Conservation (phyloP, 805 yeast species). For the Candida cerambycidarum region DNA sequence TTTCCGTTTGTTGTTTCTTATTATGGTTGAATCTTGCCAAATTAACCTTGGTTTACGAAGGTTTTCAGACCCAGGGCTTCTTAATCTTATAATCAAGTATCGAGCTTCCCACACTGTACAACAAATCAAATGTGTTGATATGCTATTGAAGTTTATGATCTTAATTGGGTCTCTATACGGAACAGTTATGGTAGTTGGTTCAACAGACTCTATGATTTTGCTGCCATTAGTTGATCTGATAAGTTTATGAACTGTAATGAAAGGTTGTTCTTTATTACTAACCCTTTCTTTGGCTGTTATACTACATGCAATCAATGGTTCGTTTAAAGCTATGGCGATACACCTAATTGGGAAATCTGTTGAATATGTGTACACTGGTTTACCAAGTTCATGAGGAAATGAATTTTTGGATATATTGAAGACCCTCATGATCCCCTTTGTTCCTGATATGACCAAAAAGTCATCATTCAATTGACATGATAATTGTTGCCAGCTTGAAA, state of each 20-base stretch:
- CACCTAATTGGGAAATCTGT: constrained; percentile 79
- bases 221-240: constrained; percentile 10
- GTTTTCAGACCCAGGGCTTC: constrained; percentile 45
- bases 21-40: constrained; percentile 32
- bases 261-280: constrained; percentile 71
- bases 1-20: constrained; percentile 15
- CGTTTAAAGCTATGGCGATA: constrained; percentile 66
- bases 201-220: constrained; percentile 31
- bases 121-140: constrained; percentile 69
- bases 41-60: constrained; percentile 39
- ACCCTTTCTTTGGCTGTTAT: constrained; percentile 76
- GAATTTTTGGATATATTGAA: constrained; percentile 45
- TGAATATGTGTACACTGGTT: constrained; percentile 63
- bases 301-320: constrained; percentile 70
- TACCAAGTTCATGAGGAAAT: constrained; percentile 45
- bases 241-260: constrained; percentile 58
- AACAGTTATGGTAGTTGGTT: constrained; percentile 69
- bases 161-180: constrained; percentile 88
- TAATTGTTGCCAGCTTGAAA: constrained; percentile 58
- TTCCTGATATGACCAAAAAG: constrained; percentile 66
- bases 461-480: constrained; percentile 59
- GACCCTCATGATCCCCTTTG: constrained; percentile 68
- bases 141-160: constrained; percentile 67
- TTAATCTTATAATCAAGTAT: constrained; percentile 69
- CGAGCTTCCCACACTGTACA: constrained; percentile 78